Evolutionary conservation across 495 filamentous ascomycete genomes (phyloP).

Genomic region (Lasiosphaeris hirsuta): DNA sequence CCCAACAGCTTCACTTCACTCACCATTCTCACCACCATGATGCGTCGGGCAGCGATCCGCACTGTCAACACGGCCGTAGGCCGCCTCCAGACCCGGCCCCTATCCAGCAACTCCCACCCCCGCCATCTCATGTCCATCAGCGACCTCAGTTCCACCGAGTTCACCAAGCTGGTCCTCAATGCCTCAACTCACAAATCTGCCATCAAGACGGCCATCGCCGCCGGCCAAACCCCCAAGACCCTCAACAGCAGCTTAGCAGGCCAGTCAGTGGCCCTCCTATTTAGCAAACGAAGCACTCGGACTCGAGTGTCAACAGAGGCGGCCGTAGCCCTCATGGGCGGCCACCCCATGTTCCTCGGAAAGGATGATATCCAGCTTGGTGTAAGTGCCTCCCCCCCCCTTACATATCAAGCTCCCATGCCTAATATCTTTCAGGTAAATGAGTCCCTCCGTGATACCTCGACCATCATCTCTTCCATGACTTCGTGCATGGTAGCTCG

Average conservation of each 20-base stretch:
- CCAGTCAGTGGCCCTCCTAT: slow-evolving; percentile 89
- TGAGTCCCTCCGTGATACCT: slow-evolving; percentile 85
- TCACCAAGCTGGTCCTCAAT: slow-evolving; percentile 77
- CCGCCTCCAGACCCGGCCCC: slow-evolving; percentile 23
- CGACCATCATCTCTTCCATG: slow-evolving; percentile 89
- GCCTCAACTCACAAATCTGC: slow-evolving; percentile 69
- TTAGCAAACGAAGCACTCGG: slow-evolving; percentile 89
- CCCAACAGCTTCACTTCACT: background rate
- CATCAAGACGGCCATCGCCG: slow-evolving; percentile 66
- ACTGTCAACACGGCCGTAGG: slow-evolving; percentile 23
- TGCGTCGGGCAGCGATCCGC: slow-evolving; percentile 24
- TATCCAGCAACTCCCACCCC: slow-evolving; percentile 43
- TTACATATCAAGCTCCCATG: background rate
- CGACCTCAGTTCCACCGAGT: slow-evolving; percentile 75
- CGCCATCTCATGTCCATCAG: slow-evolving; percentile 88
- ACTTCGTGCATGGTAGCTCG: slow-evolving; percentile 85
- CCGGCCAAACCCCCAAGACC: slow-evolving; percentile 42
- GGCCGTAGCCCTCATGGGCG: slow-evolving; percentile 76
- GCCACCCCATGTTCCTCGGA: slow-evolving; percentile 93
- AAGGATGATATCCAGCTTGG: slow-evolving; percentile 94
- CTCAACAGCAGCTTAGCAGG: slow-evolving; percentile 53
- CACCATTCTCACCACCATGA: slow-evolving; percentile 16
- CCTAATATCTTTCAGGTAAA: slow-evolving; percentile 56
- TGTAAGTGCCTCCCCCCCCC: slow-evolving; percentile 43
- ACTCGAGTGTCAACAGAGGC: slow-evolving; percentile 91